phyloP scores from a whole-genome alignment of 2,329 filamentous ascomycete species.

The Penicillium sp. region DNA sequence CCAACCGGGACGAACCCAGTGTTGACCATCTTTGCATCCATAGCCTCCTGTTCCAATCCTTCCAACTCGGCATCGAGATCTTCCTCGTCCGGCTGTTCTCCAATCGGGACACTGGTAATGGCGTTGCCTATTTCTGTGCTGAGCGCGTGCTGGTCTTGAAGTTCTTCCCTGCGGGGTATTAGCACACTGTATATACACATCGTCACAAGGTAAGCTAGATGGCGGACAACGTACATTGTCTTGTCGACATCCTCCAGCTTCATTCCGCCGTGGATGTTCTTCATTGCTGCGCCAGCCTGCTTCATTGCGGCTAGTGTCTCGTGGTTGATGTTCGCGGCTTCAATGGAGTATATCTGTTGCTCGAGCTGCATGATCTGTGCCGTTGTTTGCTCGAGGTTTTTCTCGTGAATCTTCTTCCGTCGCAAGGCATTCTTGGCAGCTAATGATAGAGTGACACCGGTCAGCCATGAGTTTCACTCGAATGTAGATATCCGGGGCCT shows the following conservation, averaged over 20 bases:
- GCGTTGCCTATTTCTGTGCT: constrained; percentile 89
- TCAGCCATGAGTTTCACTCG: background rate
- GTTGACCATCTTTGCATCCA: constrained; percentile 92
- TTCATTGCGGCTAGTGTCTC: constrained; percentile 95
- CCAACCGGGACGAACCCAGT: constrained; percentile 81
- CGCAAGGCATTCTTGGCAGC: constrained; percentile 86
- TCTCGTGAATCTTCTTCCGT: constrained; percentile 93
- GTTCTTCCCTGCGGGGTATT: constrained; percentile 67
- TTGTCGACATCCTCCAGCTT: constrained; percentile 93
- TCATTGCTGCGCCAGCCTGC: constrained; percentile 86
- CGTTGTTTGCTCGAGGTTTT: constrained; percentile 85
- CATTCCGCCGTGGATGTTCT: constrained; percentile 84
- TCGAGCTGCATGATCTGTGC: constrained; percentile 90
- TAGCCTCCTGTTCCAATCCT: constrained; percentile 81
- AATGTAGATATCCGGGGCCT: background rate
- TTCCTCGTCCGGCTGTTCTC: constrained; percentile 75
- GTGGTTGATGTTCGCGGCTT: constrained; percentile 97
- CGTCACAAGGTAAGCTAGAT: background rate
- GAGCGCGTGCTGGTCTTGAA: constrained; percentile 88
- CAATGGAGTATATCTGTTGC: constrained; percentile 93
- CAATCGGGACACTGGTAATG: constrained; percentile 71
- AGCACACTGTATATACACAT: constrained; percentile 5
- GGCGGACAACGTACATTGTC: constrained; percentile 74
- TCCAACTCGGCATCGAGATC: constrained; percentile 87
- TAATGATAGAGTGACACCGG: constrained; percentile 40